Evolutionary conservation across 106 monocot species (phyloP).

Genomic region (Chionographis japonica): DNA sequence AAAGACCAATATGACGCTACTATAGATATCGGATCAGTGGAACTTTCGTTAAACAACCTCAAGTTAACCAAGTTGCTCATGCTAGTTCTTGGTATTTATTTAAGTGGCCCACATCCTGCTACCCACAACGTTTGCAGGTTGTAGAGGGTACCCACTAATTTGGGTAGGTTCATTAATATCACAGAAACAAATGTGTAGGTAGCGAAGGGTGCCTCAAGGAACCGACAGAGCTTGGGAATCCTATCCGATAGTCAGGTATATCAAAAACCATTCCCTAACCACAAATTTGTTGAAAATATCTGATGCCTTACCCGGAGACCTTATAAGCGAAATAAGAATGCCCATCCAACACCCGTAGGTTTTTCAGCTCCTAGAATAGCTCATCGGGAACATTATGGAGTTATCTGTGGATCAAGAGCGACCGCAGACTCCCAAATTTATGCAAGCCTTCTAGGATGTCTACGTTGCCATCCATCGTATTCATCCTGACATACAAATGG

Average conservation of each 20-base stretch:
- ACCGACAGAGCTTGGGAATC: neutral
- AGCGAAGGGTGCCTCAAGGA: neutral
- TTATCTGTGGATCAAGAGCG: neutral
- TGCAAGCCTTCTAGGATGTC: neutral
- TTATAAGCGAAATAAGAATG: too few species aligned
- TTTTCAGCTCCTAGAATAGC: neutral
- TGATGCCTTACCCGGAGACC: too few species aligned
- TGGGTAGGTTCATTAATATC: neutral
- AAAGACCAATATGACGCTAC: too few species aligned
- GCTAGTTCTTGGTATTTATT: neutral
- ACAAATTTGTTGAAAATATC: too few species aligned
- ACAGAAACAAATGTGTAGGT: neutral
- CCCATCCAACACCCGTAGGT: neutral
- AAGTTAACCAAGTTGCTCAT: neutral
- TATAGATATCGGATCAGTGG: neutral
- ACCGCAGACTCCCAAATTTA: neutral
- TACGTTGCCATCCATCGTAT: neutral
- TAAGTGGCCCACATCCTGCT: neutral
- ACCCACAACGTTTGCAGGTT: slow-evolving; percentile 2
- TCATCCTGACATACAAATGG: neutral
- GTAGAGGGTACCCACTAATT: neutral
- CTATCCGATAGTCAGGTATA: neutral
- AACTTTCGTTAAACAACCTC: neutral
- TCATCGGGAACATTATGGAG: neutral
- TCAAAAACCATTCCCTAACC: too few species aligned